Evolutionary conservation across 2,329 filamentous ascomycete genomes (phyloP), one percentile per base, ranked within the genome.

Genomic region (Fusarium armeniacum): DNA sequence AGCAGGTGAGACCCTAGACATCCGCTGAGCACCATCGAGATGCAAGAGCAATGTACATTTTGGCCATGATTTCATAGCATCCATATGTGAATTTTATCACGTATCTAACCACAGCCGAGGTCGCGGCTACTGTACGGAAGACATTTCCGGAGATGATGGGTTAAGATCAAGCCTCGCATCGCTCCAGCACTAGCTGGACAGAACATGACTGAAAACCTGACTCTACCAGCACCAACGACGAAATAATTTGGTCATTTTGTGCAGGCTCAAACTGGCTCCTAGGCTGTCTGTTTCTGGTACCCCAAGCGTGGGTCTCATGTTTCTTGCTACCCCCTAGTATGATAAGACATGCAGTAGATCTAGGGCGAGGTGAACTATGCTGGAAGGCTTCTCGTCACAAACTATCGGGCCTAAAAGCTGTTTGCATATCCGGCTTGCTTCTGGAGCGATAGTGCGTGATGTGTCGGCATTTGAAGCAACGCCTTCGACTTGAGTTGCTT

Each of bases 21-120:
- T 52, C 35, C 16, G 28, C 32, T 32, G 44, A 58, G 40, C 52
- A 33, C 45, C 43, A 62, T 67, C 56, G 44, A 62, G 61, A 67
- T 70, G 55, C 24, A 45, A 47, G 53, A 55, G 54, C 13, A 40
- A 44, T 40, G 33, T 35, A 43, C 40, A 22, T 45, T 22, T 45
- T 47, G 38, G 44, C 44, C 30, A 66, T 69, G 65, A 62, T 62
- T 66, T 66, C 60, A 57, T 54, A 50, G 51, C 65, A 61, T 66
- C 65, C 55, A 51, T 69, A 20, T 40, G 60, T 45, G 45, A 69
- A 58, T 47, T 55, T 58, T 51, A 10, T 43, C 40, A 35, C 43
- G 44, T 38, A 41, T 30, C 32, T 43, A 40, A 45, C 12, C 16
- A 24, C 53, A 18, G 33, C 20, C 30, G 38, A 49, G 35, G 15